Percentiles rank a stretch among this genome's conserved stretches.
Conservation (phyloP, 441 rosid genomes). For the Erodium trifolium region DNA sequence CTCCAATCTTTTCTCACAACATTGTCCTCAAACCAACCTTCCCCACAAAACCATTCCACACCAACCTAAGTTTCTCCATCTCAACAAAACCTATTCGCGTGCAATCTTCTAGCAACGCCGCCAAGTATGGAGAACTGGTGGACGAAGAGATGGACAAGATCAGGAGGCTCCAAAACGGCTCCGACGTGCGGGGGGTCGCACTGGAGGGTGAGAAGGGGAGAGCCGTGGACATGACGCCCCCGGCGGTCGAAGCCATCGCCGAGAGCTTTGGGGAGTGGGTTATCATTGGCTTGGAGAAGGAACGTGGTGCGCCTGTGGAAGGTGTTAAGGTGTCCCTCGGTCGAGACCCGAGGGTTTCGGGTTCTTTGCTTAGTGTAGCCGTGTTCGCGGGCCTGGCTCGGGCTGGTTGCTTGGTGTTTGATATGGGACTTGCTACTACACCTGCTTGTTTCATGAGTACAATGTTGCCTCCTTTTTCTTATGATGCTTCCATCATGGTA, state of each 20-base stretch:
- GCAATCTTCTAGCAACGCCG: slow-evolving; percentile 25
- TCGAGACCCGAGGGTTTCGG: slow-evolving; percentile 69
- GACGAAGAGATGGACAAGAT: slow-evolving; percentile 73
- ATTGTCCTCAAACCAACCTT: slow-evolving; percentile 23
- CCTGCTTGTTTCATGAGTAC: slow-evolving; percentile 98
- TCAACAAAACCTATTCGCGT: slow-evolving; percentile 14
- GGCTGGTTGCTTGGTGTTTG: slow-evolving; percentile 67
- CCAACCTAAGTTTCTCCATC: slow-evolving; percentile 11
- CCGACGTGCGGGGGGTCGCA: slow-evolving; percentile 90
- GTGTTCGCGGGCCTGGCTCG: slow-evolving; percentile 71
- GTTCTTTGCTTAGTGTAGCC: slow-evolving; percentile 52
- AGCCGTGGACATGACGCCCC: slow-evolving; percentile 57
- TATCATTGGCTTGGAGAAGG: slow-evolving; percentile 29
- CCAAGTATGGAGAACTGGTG: slow-evolving; percentile 34
- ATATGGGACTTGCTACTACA: slow-evolving; percentile 88
- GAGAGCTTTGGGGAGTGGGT: slow-evolving; percentile 95
- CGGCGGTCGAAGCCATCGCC: slow-evolving; percentile 78
- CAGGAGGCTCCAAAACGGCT: slow-evolving; percentile 75
- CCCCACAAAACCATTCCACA: slow-evolving; percentile 16
- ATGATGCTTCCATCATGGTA: slow-evolving; percentile 90
- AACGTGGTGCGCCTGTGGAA: slow-evolving; percentile 21
- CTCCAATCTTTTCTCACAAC: slow-evolving; percentile 27
- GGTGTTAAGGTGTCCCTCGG: slow-evolving; percentile 64
- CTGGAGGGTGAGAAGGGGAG: slow-evolving; percentile 75
- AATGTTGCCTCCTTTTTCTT: slow-evolving; percentile 53